phyloP scores from a whole-genome alignment of 2,329 filamentous ascomycete species.

The Arthrobotrys conoides region DNA sequence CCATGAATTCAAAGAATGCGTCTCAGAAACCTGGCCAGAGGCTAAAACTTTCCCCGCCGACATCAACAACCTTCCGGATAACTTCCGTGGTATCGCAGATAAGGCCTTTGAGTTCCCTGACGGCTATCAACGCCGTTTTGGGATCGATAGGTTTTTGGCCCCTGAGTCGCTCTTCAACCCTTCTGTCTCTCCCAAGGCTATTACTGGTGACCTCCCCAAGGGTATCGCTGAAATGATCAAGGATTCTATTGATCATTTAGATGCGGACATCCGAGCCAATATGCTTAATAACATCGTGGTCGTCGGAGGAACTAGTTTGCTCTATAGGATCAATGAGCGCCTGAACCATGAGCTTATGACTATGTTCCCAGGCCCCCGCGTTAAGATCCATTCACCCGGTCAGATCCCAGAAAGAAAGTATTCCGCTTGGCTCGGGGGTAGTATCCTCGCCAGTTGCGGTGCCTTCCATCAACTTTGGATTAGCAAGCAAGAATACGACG shows the following conservation, averaged over 20 bases:
- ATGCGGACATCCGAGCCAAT: conserved; percentile 87
- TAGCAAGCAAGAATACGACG: conserved; percentile 95
- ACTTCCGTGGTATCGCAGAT: conserved; percentile 38
- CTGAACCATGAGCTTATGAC: conserved; percentile 85
- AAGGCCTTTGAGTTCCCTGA: conserved; percentile 94
- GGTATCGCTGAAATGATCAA: conserved; percentile 74
- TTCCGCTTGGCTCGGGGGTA: conserved; percentile 95
- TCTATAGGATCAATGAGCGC: conserved; percentile 92
- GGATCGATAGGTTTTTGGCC: conserved; percentile 85
- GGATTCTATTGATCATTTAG: conserved; percentile 81
- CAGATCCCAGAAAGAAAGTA: conserved; percentile 90
- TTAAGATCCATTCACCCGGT: conserved; percentile 89
- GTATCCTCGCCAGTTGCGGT: conserved; percentile 92
- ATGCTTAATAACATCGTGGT: conserved; percentile 92
- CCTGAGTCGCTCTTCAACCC: conserved; percentile 94
- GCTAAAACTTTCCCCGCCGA: conserved; percentile 72
- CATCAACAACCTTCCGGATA: conserved; percentile 58
- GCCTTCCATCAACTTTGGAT: conserved; percentile 99
- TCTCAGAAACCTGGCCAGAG: conserved; percentile 85
- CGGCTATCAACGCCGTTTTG: conserved; percentile 92
- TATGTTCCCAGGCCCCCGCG: conserved; percentile 86
- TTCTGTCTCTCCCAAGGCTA: conserved; percentile 66
- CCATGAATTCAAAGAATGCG: conserved; percentile 97
- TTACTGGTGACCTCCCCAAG: conserved; percentile 45
- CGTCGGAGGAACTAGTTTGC: conserved; percentile 86